Conservation (phyloP, 2,329 filamentous ascomycete genomes). For the Huntiella moniliformis region DNA sequence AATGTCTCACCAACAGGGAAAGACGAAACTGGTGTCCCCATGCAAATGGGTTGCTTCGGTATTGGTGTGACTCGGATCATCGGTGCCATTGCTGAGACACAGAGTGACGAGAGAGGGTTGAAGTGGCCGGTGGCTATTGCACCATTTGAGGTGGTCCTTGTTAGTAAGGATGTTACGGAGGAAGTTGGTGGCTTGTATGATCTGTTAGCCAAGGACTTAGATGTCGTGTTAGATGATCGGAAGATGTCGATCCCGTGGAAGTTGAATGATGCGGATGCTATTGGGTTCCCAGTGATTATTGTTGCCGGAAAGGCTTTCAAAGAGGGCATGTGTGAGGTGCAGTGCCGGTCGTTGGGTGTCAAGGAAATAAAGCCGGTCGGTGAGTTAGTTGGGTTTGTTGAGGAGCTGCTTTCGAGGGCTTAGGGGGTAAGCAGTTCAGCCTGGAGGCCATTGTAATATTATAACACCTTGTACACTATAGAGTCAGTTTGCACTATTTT, state of each 20-base stretch:
- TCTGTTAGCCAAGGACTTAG: conserved; percentile 22
- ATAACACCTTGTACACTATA: no score
- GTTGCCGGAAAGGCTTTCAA: conserved; percentile 58
- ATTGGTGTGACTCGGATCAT: conserved; percentile 87
- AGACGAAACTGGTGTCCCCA: conserved; percentile 23
- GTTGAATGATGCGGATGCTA: conserved; percentile 69
- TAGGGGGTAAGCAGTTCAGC: conserved; percentile 16
- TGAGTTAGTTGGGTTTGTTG: conserved; percentile 28
- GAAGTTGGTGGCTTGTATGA: conserved; percentile 47
- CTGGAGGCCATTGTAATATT: no score
- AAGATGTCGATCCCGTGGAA: conserved; percentile 59
- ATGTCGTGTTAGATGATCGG: conserved; percentile 59
- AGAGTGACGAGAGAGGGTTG: conserved; percentile 53
- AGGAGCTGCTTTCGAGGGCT: conserved; percentile 29
- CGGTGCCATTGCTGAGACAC: conserved; percentile 61
- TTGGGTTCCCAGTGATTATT: conserved; percentile 72
- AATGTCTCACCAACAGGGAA: conserved; percentile 5
- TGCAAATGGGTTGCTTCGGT: conserved; percentile 94
- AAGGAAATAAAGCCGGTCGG: conserved; percentile 38
- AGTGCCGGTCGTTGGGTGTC: conserved; percentile 50
- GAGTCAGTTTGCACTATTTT: no score
- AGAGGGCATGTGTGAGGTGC: conserved; percentile 49
- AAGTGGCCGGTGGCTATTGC: conserved; percentile 80
- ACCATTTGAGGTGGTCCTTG: conserved; percentile 60
- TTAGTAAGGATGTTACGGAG: conserved; percentile 25